A percentile compares a stretch with the other conserved stretches of the same genome.
Conservation (phyloP, 257 asterid species). For the Petunia axillaris region DNA sequence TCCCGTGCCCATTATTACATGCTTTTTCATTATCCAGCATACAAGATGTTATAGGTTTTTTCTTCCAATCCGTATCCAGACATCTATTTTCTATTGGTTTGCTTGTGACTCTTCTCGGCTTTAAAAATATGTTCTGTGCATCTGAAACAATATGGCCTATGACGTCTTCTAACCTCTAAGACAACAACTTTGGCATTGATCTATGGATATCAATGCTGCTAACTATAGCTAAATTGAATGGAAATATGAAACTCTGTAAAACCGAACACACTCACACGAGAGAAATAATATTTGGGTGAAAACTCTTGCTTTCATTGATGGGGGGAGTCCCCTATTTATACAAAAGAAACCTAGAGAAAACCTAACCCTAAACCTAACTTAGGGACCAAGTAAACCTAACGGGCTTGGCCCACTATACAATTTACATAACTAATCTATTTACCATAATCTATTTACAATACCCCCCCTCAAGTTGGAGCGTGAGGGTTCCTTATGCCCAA, state of each 20-base stretch:
- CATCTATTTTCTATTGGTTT: background rate
- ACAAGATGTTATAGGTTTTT: background rate
- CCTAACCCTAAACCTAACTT: too few relatives aligned
- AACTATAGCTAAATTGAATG: background rate
- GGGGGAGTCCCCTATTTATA: too few relatives aligned
- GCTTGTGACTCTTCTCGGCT: background rate
- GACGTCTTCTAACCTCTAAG: constrained; percentile 4
- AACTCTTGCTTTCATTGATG: too few relatives aligned
- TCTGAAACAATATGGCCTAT: background rate
- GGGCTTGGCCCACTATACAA: too few relatives aligned
- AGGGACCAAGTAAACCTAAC: too few relatives aligned
- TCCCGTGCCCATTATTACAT: background rate
- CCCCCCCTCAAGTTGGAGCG: too few relatives aligned
- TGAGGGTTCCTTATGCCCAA: too few relatives aligned
- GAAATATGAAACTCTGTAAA: background rate
- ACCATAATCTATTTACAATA: too few relatives aligned
- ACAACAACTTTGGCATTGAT: background rate
- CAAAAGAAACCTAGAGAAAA: too few relatives aligned
- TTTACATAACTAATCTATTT: too few relatives aligned
- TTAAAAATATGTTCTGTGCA: background rate
- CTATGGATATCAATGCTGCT: background rate
- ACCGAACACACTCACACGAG: too few relatives aligned
- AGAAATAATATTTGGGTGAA: too few relatives aligned
- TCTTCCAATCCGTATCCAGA: background rate
- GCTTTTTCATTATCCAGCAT: background rate